Evolutionary conservation across 371 early-diverging fungal genomes (phyloP), one percentile per base, ranked within the genome.

Genomic region (Mucor irregularis): DNA sequence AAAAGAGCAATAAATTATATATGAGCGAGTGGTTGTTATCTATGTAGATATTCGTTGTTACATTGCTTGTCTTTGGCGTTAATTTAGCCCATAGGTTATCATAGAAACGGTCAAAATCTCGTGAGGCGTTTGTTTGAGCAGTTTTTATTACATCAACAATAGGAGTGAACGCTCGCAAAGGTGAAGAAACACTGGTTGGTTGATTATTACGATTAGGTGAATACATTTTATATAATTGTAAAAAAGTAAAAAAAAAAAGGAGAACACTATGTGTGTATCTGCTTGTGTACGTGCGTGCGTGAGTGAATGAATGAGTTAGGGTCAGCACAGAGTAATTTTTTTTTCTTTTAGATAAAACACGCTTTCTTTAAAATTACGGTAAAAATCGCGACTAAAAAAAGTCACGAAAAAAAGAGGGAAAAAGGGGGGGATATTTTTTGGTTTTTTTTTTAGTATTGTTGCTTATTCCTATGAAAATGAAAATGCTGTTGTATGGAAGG

Each of bases 61-160:
- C 58, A 28, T 53, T 34, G 19, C 34, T 50, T 43, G 52, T 62
- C 44, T 39, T 58, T 8, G 64, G 64, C 10, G 64, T 50, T 19
- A 64, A 37, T 29, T 24, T 58, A 9, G 50, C 29, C 49, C 48
- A 48, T 16, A 64, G 31, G 34, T 47, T 64, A 16, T 39, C 64
- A 51, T 64, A 64, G 24, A 64, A 64, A 13, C 55, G 45, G 26
- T 64, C 60, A 29, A 58, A 64, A 30, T 64, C 64, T 24, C 29
- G 30, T 29, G 49, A 55, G 9, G 56, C 64, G 1, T 44, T 64
- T 11, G 38, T 33, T 38, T 64, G 49, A 1, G 51, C 51, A 17
- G 44, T 45, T 28, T 55, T 54, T 9, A 64, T 42, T 19, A 47
- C 64, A 24, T 64, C 29, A 13, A 49, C 44, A 50, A 64, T 26